phyloP scores from a whole-genome alignment of 805 yeast genomes.

The Nakazawaea ambrosiae region DNA sequence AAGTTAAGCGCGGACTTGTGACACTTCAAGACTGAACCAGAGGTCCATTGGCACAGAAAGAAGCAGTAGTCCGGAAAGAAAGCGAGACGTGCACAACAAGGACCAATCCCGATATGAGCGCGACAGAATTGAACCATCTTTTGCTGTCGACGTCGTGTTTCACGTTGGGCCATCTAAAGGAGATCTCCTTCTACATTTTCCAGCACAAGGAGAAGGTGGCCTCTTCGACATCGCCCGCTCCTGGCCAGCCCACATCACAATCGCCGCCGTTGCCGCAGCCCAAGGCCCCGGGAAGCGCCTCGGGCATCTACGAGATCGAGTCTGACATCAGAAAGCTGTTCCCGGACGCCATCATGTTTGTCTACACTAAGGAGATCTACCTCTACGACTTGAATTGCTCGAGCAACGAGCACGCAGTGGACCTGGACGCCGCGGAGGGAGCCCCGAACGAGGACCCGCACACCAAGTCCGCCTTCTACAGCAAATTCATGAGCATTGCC shows the following conservation, averaged over 20 bases:
- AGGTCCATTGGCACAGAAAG: no score
- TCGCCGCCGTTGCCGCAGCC: background rate
- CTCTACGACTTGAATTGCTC: slow-evolving; percentile 9
- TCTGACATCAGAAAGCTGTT: slow-evolving; percentile 1
- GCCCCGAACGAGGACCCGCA: background rate
- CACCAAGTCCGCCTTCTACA: background rate
- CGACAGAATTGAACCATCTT: background rate
- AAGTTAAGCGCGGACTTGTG: no score
- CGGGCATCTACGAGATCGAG: slow-evolving; percentile 7
- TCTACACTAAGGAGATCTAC: slow-evolving; percentile 8
- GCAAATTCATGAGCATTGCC: background rate
- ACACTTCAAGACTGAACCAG: no score
- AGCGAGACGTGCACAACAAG: no score
- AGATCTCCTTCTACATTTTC: slow-evolving; percentile 6
- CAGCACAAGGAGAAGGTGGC: slow-evolving; percentile 2
- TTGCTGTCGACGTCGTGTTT: slow-evolving; percentile 6
- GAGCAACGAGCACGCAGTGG: no score
- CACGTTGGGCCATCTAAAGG: slow-evolving; percentile 9
- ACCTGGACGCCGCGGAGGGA: no score
- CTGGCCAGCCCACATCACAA: background rate
- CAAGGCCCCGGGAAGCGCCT: background rate
- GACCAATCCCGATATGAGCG: no score
- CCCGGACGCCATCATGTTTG: slow-evolving; percentile 6
- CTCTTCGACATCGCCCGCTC: background rate
- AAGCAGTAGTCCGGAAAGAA: no score